A percentile compares a stretch with the other conserved stretches of the same genome.
Conservation (phyloP, 192 early-diverging fungal species). For the Glomus cerebriforme region DNA sequence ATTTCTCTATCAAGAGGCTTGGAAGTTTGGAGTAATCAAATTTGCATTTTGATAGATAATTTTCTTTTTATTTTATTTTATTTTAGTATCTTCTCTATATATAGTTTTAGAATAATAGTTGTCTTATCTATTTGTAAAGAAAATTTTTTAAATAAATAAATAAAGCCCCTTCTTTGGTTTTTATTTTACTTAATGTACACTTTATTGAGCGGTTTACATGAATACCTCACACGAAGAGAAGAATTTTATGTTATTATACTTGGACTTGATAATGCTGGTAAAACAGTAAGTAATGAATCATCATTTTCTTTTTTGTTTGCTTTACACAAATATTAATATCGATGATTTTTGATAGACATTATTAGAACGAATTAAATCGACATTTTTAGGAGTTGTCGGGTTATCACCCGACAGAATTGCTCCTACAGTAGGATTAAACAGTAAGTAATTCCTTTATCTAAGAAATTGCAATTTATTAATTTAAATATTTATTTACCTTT, state of each 20-base stretch:
- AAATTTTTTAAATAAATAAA: neutral
- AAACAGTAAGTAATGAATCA: conserved; percentile 65
- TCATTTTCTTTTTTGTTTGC: conserved; percentile 11
- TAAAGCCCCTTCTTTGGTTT: neutral
- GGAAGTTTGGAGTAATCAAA: too few relatives aligned
- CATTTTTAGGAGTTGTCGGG: conserved; percentile 70
- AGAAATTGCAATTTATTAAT: neutral
- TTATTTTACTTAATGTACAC: conserved; percentile 75
- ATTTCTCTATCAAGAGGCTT: too few relatives aligned
- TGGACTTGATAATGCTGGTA: conserved; percentile 96
- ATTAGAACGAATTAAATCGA: conserved; percentile 86
- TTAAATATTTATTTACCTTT: neutral
- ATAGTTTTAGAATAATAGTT: too few relatives aligned
- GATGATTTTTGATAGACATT: conserved; percentile 64
- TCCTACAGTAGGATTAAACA: conserved; percentile 94
- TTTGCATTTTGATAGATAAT: too few relatives aligned
- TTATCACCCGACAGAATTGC: conserved; percentile 87
- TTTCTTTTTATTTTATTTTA: too few relatives aligned
- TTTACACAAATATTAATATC: conserved; percentile 14
- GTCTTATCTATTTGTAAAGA: too few relatives aligned
- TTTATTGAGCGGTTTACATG: conserved; percentile 86
- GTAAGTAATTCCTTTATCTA: conserved; percentile 47
- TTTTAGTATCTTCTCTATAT: too few relatives aligned
- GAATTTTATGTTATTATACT: conserved; percentile 96
- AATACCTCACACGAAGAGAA: conserved; percentile 84